phyloP scores from a whole-genome alignment of 1,139 yeast genomes.

The Pneumocystis canis region DNA sequence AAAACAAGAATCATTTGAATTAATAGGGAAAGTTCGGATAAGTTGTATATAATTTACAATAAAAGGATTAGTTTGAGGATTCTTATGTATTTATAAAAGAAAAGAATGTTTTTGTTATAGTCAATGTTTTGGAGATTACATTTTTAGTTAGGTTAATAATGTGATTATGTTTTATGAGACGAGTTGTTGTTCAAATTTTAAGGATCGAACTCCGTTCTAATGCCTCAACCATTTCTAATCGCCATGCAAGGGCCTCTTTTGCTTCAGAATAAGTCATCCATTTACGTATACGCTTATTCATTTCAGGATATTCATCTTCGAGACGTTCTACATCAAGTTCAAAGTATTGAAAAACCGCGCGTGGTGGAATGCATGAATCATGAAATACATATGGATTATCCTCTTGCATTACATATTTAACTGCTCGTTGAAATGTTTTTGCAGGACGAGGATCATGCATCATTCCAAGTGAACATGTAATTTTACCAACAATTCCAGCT shows the following conservation, averaged over 20 bases:
- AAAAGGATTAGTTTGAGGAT: not conserved
- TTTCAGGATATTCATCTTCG: conserved; percentile 11
- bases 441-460: conserved; percentile 7
- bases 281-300: conserved; percentile 11
- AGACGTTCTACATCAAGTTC: conserved; percentile 8
- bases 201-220: conserved; percentile 8
- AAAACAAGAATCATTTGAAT: not conserved
- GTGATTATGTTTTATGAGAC: not conserved
- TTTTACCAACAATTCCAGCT: conserved; percentile 10
- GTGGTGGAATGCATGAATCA: conserved; percentile 2
- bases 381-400: not conserved
- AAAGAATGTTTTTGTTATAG: not conserved
- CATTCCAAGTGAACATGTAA: conserved; percentile 4
- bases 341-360: conserved; percentile 10
- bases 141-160: not conserved
- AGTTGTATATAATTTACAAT: not conserved
- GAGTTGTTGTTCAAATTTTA: not conserved
- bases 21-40: not conserved
- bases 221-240: conserved; percentile 11
- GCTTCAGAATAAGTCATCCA: conserved; percentile 14
- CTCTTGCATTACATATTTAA: conserved; percentile 1
- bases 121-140: not conserved
- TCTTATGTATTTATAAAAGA: not conserved
- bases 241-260: conserved; percentile 5
- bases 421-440: conserved; percentile 4